Evolutionary conservation across 2,329 filamentous ascomycete genomes (phyloP), one percentile per base, ranked within the genome.

Genomic region (Pyrenophora tritici-repentis): DNA sequence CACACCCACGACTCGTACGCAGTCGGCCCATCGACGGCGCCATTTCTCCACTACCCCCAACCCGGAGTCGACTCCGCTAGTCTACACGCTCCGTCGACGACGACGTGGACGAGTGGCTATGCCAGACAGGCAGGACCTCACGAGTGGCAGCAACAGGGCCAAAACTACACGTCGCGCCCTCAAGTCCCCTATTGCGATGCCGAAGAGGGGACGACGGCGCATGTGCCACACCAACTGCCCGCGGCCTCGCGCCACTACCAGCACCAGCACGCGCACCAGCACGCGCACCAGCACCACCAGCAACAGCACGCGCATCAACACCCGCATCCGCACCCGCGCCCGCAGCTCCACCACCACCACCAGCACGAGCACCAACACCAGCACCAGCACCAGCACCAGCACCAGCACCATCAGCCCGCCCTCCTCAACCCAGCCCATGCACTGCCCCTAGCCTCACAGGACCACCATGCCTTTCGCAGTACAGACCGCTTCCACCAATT

Each of bases 41-140:
- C 53, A 46, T 59, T 60, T 47, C 53, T 64, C 59, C 64, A 64
- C 56, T 66, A 65, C 56, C 37, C 62, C 29, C 59, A 63, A 38
- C 49, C 54, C 59, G 57, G 57, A 55, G 54, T 46, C 47, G 66
- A 66, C 48, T 63, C 63, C 57, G 55, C 61, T 60, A 58, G 59
- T 47, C 22, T 56, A 40, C 59, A 57, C 49, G 34, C 41, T 42
- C 54, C 54, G 20, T 47, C 63, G 8, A 38, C 54, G 20, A 46
- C 62, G 8, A 38, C 60, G 1, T 72, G 66, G 65, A 22, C 58
- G 24, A 26, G 59, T 40, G 46, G 46, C 47, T 63, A 62, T 50
- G 36, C 42, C 35, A 61, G 63, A 39, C 55, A 55, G 26, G 47
- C 40, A 20, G 18, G 3, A 14, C 31, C 54, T 14, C 62, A 59